phyloP scores from a whole-genome alignment of 495 filamentous ascomycete genomes.

The Daldinia loculata region DNA sequence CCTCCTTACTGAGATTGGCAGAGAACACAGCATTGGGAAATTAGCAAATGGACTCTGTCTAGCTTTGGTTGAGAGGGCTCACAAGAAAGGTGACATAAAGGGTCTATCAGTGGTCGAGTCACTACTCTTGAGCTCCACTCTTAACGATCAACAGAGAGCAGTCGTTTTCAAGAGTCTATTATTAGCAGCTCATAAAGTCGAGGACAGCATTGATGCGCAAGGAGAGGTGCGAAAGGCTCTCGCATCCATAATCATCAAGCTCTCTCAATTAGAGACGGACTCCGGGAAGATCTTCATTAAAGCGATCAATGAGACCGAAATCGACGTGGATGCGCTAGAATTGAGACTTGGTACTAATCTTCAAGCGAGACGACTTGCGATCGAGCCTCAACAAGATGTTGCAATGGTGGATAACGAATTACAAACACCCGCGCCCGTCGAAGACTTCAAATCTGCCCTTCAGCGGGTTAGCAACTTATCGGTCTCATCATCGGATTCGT shows the following conservation, averaged over 20 bases:
- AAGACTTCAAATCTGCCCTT: slow-evolving; percentile 41
- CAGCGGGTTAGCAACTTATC: slow-evolving; percentile 47
- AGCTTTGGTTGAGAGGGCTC: slow-evolving; percentile 70
- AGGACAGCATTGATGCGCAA: slow-evolving; percentile 54
- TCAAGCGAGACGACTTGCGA: slow-evolving; percentile 52
- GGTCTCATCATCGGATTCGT: slow-evolving; percentile 56
- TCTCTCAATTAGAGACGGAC: slow-evolving; percentile 62
- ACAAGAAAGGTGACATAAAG: slow-evolving; percentile 64
- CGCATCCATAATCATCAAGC: slow-evolving; percentile 67
- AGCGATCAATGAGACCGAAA: slow-evolving; percentile 65
- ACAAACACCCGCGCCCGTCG: slow-evolving; percentile 11
- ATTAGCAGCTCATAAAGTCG: slow-evolving; percentile 61
- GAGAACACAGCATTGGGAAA: slow-evolving; percentile 73
- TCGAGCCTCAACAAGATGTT: slow-evolving; percentile 57
- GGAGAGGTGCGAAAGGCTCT: slow-evolving; percentile 68
- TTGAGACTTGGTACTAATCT: slow-evolving; percentile 73
- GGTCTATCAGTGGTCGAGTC: slow-evolving; percentile 66
- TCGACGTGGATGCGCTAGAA: slow-evolving; percentile 75
- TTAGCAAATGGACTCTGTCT: slow-evolving; percentile 76
- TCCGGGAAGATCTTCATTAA: slow-evolving; percentile 67
- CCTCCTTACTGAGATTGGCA: slow-evolving; percentile 67
- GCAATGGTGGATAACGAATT: slow-evolving; percentile 58
- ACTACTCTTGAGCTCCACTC: slow-evolving; percentile 66
- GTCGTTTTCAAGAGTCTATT: slow-evolving; percentile 71
- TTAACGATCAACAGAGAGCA: slow-evolving; percentile 68